Evolutionary conservation across 768 basidiomycete genomes (phyloP), one percentile per base, ranked within the genome.

Genomic region (Russula sp.): DNA sequence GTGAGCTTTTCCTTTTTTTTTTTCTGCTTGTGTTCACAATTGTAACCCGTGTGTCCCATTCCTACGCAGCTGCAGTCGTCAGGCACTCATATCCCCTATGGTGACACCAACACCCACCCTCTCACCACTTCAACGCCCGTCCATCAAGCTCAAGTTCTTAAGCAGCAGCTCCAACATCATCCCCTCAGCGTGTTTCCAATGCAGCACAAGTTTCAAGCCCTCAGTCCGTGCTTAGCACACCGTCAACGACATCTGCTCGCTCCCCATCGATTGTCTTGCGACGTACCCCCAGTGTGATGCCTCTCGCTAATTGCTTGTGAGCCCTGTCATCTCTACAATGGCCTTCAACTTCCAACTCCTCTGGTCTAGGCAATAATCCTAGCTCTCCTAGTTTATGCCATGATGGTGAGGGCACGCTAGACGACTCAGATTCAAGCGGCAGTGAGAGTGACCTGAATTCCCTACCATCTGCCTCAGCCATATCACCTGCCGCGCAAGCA

Each of bases 401-500:
- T 66, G 82, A 86, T 10, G 89, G 89, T 5, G 90, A 90, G 68
- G 88, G 89, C 32, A 87, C 85, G 1, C 72, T 92, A 4, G 86
- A 87, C 60, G 88, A 90, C 68, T 90, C 87, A 0, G 88, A 90
- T 73, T 88, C 87, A 1, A 81, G 80, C 1, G 67, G 69, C 36
- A 72, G 71, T 60, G 76, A 69, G 45, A 72, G 70, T 7, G 65
- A 64, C 36, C 29, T 65, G 32, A 64, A 53, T 13, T 58, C 52
- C 29, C 48, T 57, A 18, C 50, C 55, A 7, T 59, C 66, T 32
- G 46, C 56, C 32, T 18, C 66, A 13, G 53, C 74, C 0, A 60
- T 72, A 41, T 77, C 79, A 6, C 77, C 79, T 0, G 72, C 73
- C 3, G 58, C 76, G 5, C 61, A 68, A n/a, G 59, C 50, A 56